Percentiles rank a stretch among this genome's conserved stretches.
Conservation (phyloP, 2,329 filamentous ascomycete species). For the Monosporascus sp. region DNA sequence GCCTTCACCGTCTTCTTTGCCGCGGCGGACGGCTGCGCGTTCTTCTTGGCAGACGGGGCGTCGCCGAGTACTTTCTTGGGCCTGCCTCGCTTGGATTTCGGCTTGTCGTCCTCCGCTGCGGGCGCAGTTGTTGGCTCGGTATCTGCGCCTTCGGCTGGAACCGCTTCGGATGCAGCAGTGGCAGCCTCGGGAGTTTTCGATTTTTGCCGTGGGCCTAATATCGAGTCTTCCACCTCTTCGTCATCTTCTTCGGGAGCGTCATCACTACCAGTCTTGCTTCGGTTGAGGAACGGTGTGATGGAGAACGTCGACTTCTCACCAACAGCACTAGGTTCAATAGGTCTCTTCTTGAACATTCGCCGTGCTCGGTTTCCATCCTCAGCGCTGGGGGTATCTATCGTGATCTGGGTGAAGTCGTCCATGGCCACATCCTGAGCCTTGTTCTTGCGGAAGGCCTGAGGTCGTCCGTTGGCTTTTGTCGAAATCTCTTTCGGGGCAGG, state of each 20-base stretch:
- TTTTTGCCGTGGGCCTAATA: conserved; percentile 12
- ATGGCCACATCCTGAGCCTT: conserved; percentile 39
- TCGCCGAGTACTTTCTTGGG: conserved; percentile 44
- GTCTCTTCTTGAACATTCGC: conserved; percentile 51
- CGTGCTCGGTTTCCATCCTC: conserved; percentile 29
- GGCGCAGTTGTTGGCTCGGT: background rate
- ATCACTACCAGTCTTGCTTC: conserved; percentile 55
- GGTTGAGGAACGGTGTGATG: conserved; percentile 88
- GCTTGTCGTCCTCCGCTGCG: conserved; percentile 17
- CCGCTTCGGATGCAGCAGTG: background rate
- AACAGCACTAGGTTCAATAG: conserved; percentile 52
- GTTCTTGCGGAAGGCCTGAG: conserved; percentile 40
- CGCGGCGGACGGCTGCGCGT: conserved; percentile 28
- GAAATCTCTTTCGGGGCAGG: conserved; percentile 18
- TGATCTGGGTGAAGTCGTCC: conserved; percentile 40
- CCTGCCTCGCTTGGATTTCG: conserved; percentile 33
- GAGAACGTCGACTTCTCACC: conserved; percentile 92
- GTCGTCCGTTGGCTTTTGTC: conserved; percentile 27
- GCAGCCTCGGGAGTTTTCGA: conserved; percentile 10
- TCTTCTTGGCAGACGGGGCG: conserved; percentile 41
- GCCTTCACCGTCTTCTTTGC: conserved; percentile 27
- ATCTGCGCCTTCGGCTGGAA: background rate
- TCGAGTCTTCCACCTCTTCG: conserved; percentile 19
- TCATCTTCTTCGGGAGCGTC: conserved; percentile 22
- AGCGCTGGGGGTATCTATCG: conserved; percentile 39